Evolutionary conservation across 768 basidiomycete species (phyloP).

Genomic region (Pleurotus pulmonarius): DNA sequence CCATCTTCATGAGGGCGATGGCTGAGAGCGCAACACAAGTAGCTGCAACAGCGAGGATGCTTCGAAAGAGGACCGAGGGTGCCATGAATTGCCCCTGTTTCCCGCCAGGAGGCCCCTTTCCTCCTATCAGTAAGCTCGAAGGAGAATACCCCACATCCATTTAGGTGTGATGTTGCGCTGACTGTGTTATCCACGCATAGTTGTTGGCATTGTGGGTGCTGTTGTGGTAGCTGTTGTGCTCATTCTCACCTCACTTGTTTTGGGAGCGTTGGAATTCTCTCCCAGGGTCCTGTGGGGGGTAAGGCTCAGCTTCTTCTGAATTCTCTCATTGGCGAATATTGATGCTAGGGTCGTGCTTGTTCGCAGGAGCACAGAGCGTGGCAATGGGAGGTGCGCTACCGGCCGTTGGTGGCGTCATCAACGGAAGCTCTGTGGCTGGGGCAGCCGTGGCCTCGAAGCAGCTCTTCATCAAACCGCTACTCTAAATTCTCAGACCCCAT

Average conservation of each 20-base stretch:
- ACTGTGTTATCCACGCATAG: neutral
- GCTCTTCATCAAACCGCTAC: neutral
- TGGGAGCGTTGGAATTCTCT: constrained; percentile 3
- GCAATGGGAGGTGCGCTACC: constrained; percentile 12
- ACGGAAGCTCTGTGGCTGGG: neutral
- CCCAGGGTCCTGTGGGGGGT: constrained; percentile 10
- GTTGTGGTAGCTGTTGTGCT: neutral
- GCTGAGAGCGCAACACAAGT: too few species aligned
- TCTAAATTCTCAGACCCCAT: neutral
- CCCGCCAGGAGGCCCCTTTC: too few species aligned
- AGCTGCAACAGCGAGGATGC: too few species aligned
- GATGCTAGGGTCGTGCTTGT: neutral
- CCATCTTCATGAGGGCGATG: too few species aligned
- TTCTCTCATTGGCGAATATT: too few species aligned
- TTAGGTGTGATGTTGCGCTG: too few species aligned
- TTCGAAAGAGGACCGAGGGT: too few species aligned
- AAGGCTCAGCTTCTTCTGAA: neutral
- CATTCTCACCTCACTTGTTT: neutral
- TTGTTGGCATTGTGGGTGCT: neutral
- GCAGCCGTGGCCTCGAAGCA: neutral
- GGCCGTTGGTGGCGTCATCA: neutral
- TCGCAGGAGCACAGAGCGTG: constrained; percentile 9
- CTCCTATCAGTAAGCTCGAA: too few species aligned
- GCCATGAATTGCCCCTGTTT: too few species aligned
- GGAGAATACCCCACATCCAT: too few species aligned